Conservation (phyloP, 176 grass and related monocot species). For the Miscanthus lutarioriparius region DNA sequence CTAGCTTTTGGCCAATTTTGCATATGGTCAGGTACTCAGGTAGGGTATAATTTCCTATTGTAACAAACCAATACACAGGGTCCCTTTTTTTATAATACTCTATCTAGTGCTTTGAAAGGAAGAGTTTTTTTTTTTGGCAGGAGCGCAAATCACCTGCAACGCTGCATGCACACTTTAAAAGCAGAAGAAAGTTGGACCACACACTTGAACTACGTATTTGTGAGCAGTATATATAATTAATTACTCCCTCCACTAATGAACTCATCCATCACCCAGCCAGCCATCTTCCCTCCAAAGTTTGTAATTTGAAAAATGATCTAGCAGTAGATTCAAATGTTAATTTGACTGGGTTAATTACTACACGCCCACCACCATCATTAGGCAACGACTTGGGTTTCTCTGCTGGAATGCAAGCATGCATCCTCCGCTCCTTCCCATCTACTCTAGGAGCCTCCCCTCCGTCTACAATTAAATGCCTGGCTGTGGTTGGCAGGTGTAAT, state of each 20-base stretch:
- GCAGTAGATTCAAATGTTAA: not conserved
- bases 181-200: too few relatives aligned
- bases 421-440: not conserved
- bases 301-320: not conserved
- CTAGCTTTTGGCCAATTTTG: too few relatives aligned
- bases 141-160: too few relatives aligned
- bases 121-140: too few relatives aligned
- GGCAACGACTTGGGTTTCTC: not conserved
- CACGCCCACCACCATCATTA: slow-evolving; percentile 13
- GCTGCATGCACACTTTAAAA: too few relatives aligned
- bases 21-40: too few relatives aligned
- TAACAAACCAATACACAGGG: too few relatives aligned
- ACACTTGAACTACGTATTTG: too few relatives aligned
- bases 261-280: not conserved
- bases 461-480: slow-evolving; percentile 5
- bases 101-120: too few relatives aligned
- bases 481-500: not conserved
- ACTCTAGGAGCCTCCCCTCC: too few relatives aligned
- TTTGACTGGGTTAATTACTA: slow-evolving; percentile 35
- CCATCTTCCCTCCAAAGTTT: slow-evolving; percentile 9
- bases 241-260: not conserved
- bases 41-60: too few relatives aligned
- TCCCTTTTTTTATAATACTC: too few relatives aligned
- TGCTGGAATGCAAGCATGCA: not conserved
- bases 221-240: not conserved